Evolutionary conservation across 805 yeast genomes (phyloP).

Genomic region (Helenozyma rhizophorensis): DNA sequence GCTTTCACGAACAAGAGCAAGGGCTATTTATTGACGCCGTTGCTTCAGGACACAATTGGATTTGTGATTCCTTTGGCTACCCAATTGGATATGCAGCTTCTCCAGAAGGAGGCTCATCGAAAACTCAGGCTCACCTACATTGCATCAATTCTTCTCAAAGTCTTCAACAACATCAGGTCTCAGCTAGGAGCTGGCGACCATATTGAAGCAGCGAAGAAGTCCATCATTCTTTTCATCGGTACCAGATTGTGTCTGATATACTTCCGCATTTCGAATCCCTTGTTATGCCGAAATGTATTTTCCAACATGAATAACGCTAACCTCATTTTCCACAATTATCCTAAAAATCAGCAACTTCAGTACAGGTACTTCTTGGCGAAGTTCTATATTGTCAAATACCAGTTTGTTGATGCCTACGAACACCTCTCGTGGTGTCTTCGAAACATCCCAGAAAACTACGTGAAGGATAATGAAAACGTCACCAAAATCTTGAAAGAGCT

Average conservation of each 20-base stretch:
- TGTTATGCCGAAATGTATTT: conserved; percentile 57
- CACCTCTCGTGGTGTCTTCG: conserved; percentile 55
- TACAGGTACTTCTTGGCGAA: conserved; percentile 53
- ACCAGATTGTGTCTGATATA: conserved; percentile 52
- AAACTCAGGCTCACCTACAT: conserved; percentile 46
- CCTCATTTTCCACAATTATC: conserved; percentile 38
- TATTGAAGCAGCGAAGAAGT: conserved; percentile 39
- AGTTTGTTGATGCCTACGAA: conserved; percentile 40
- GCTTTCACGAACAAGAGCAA: conserved; percentile 45
- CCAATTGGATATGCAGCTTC: conserved; percentile 38
- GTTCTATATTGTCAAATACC: conserved; percentile 51
- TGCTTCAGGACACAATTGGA: conserved; percentile 35
- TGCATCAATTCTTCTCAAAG: conserved; percentile 51
- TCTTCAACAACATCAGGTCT: conserved; percentile 59
- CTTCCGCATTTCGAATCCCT: conserved; percentile 50
- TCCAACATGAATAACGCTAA: conserved; percentile 54
- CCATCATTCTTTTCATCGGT: conserved; percentile 51
- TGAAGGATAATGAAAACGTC: conserved; percentile 29
- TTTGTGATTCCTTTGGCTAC: conserved; percentile 43
- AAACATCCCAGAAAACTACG: conserved; percentile 25
- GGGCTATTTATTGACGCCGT: conserved; percentile 31
- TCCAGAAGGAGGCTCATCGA: conserved; percentile 33
- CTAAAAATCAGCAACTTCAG: conserved; percentile 42
- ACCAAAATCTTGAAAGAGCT: conserved; percentile 43
- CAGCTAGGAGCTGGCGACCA: conserved; percentile 35